Percentiles rank a stretch among this genome's conserved stretches.
These are phyloP conservation scores for Saccharomyces pastorianus DNA, from an alignment of 1,139 yeast species.

Conservation along the genomic window DNA sequence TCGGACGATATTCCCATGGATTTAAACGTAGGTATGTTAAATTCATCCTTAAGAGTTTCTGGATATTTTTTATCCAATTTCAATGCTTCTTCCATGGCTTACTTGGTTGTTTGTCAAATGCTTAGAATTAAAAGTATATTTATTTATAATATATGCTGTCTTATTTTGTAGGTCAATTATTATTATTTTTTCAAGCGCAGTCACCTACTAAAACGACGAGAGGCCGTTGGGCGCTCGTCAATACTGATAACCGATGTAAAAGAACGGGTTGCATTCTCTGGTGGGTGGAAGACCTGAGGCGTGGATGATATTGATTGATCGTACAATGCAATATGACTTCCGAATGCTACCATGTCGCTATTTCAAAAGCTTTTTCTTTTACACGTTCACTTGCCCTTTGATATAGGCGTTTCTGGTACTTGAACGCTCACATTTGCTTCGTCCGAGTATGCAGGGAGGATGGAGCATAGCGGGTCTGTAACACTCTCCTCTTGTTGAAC, in stretches of 20 bases:
- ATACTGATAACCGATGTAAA: neutral
- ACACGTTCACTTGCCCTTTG: neutral
- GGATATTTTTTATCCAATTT: conserved; percentile 31
- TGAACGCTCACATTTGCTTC: neutral
- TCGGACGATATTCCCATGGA: conserved; percentile 41
- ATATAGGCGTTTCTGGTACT: neutral
- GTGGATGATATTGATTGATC: neutral
- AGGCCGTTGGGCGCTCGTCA: no score
- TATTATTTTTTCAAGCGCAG: neutral
- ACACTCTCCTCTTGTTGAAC: neutral
- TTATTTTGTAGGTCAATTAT: neutral
- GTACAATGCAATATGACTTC: no score
- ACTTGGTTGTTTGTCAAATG: neutral
- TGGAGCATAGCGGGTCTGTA: neutral
- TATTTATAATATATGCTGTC: neutral
- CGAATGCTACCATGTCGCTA: no score
- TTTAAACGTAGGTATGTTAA: conserved; percentile 51
- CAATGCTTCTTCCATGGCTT: conserved; percentile 8
- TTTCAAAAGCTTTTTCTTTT: no score
- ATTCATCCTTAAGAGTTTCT: conserved; percentile 35
- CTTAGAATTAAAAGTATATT: neutral
- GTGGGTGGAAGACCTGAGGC: neutral
- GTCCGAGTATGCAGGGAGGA: neutral
- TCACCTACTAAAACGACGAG: neutral
- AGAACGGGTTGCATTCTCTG: neutral